Base-by-base conservation (phyloP, 805 yeast genomes). In the Nakazawaea peltata region DNA sequence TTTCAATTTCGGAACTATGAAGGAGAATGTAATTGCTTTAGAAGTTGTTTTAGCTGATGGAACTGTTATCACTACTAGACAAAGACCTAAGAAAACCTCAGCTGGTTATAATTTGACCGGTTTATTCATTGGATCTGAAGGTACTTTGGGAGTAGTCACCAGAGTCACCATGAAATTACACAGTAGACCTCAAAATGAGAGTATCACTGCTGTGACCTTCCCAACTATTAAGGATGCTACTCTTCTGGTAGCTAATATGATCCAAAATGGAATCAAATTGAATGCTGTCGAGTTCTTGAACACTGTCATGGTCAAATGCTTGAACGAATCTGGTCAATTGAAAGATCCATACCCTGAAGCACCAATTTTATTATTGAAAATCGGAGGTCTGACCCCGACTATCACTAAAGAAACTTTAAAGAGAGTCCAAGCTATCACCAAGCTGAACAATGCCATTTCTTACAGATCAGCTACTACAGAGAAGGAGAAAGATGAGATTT, bases 31-130 rank as follows among this genome's bases (percentile, higher is more conserved):
- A 18, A 62, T 79, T 13, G 71, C 73, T 36, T 52, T 81, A 41
- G 79, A 83, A 2, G 85, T 77, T 17, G 90, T 81, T 7, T 59
- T 81, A 40, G 84, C 88, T 1, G 90, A 81, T 51, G 90, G 90
- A 8, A 76, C 87, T 0, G 53, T 81, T 6, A 58, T 81, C 42
- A 77, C 77, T 51, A 81, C 90, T 3, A 68, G 71, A 37, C 74
- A 69, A 39, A 61, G 88, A 41, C 86, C 88, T 3, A 67, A 87
- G 41, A 81, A 81, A 52, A 69, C 81, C 10, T 61, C 79, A 36
- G 88, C 88, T 5, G 90, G 88, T 1, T 81, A 81, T 51, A 80
- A 79, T 46, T 58, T 78, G 44, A 80, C 83, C 10, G 71, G 77
- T 18, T 56, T 81, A 39, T 72, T 81, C 46, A 70, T 78, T 43